A percentile compares a stretch with the other conserved stretches of the same genome.
phyloP scores from a whole-genome alignment of 257 asterid species.

The Echites panduratus region DNA sequence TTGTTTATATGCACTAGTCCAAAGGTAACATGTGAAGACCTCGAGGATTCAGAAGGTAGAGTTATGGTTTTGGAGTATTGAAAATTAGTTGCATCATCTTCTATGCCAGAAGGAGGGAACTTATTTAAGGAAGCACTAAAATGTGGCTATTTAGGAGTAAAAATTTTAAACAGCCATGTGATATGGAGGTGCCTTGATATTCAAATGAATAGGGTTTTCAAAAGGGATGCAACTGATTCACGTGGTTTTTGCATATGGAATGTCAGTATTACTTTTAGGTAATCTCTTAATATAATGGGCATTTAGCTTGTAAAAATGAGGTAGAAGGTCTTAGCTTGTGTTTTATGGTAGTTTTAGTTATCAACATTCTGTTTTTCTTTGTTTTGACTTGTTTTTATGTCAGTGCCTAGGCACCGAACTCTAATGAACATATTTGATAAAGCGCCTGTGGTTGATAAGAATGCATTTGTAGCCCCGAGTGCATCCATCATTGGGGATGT shows the following conservation, averaged over 20 bases:
- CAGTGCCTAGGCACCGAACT: slow-evolving; percentile 87
- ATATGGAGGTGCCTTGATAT: background rate
- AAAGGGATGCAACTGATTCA: background rate
- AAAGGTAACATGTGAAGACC: background rate
- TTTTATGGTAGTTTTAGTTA: background rate
- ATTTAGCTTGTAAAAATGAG: background rate
- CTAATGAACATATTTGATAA: slow-evolving; percentile 61
- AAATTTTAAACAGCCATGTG: background rate
- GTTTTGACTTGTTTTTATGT: slow-evolving; percentile 7
- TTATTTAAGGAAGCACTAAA: background rate
- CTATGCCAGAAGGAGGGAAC: background rate
- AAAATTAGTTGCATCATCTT: background rate
- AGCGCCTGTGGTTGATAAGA: slow-evolving; percentile 66
- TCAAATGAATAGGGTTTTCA: background rate
- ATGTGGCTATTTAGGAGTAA: background rate
- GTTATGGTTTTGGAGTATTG: background rate
- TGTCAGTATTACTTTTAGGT: background rate
- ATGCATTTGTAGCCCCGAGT: slow-evolving; percentile 76
- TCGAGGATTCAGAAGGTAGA: background rate
- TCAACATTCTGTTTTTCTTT: background rate
- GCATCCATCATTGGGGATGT: slow-evolving; percentile 82
- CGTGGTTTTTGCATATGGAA: background rate
- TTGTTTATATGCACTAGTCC: background rate
- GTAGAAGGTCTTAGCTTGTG: background rate
- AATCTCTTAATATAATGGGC: background rate